Evolutionary conservation across 176 grass and related monocot species (phyloP).

Genomic region (Zea mays): Zm-B73-REFERENCE-NAM-5.0 NC_050100.1:37946501-37947000

Average conservation of each 20-base stretch:
- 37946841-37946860: no score
- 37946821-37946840: no score
- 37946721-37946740: no score
- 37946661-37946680: background rate
- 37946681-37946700: no score
- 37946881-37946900: no score
- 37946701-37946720: no score
- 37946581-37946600: background rate
- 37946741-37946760: no score
- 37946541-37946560: background rate
- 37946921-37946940: slow-evolving; percentile 4
- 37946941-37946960: background rate
- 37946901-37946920: background rate
- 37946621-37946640: background rate
- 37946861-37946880: no score
- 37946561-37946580: background rate
- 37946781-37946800: no score
- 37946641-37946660: background rate
- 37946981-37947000: background rate
- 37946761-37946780: no score
- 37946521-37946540: background rate
- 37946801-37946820: no score
- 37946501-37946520: background rate
- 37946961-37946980: background rate
- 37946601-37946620: background rate